Percentiles rank a stretch among this genome's conserved stretches.
Evolutionary conservation across 1,284 basidiomycete genomes (phyloP).

Genomic region (Austroboletus rostrupii): DNA sequence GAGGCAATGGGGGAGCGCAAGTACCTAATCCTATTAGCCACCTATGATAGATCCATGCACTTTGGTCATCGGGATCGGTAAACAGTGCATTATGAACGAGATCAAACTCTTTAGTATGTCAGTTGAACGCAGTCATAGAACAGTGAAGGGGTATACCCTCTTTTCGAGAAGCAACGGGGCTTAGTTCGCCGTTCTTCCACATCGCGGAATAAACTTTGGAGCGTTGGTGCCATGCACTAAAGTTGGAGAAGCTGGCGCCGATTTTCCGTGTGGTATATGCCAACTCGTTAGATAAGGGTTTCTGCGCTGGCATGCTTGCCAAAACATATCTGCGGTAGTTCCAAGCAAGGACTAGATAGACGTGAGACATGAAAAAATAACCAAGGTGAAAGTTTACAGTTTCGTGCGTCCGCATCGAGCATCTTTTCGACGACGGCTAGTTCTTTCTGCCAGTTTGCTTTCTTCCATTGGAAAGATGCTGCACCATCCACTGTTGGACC

Average conservation of each 20-base stretch:
- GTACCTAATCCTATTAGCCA: constrained; percentile 85
- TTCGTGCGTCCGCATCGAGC: constrained; percentile 83
- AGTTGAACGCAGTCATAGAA: background rate
- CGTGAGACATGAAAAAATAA: constrained; percentile 4
- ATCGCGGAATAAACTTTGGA: constrained; percentile 75
- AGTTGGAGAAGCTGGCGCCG: constrained; percentile 93
- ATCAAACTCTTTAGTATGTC: constrained; percentile 70
- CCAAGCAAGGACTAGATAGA: constrained; percentile 81
- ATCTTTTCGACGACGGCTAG: constrained; percentile 85
- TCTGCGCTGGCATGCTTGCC: constrained; percentile 57
- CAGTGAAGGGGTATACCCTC: constrained; percentile 46
- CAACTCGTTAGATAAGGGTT: constrained; percentile 59
- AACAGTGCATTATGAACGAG: constrained; percentile 92
- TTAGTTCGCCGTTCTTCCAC: constrained; percentile 59
- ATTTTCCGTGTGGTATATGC: constrained; percentile 88
- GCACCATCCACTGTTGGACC: constrained; percentile 50
- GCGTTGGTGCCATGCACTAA: constrained; percentile 98
- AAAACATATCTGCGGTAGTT: constrained; percentile 85
- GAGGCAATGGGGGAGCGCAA: constrained; percentile 13
- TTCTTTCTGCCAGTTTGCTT: constrained; percentile 78
- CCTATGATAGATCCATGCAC: constrained; percentile 96
- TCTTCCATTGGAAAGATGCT: constrained; percentile 62
- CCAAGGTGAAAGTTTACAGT: constrained; percentile 60
- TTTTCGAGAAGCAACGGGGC: constrained; percentile 53
- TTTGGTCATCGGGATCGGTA: constrained; percentile 94